phyloP scores from a whole-genome alignment of 2,329 filamentous ascomycete genomes.

The Penicillium sclerotigenum region DNA sequence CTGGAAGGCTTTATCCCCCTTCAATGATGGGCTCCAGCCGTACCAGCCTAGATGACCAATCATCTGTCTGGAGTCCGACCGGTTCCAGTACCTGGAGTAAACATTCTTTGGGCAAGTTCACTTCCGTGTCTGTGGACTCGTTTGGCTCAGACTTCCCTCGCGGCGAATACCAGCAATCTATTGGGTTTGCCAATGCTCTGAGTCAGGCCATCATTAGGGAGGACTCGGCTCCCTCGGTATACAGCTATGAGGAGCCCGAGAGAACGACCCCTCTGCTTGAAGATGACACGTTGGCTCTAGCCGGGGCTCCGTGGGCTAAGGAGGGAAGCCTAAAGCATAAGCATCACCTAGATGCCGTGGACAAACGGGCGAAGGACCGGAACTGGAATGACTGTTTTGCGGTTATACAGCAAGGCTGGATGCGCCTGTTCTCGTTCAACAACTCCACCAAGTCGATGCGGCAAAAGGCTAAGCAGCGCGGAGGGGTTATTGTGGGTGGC shows the following conservation, averaged over 20 bases:
- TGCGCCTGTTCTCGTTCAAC: slow-evolving; percentile 91
- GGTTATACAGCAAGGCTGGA: slow-evolving; percentile 89
- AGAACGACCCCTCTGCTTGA: slow-evolving; percentile 69
- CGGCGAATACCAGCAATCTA: slow-evolving; percentile 88
- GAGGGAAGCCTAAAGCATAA: slow-evolving; percentile 96
- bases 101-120: slow-evolving; percentile 84
- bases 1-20: slow-evolving; percentile 66
- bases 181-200: slow-evolving; percentile 94
- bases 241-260: slow-evolving; percentile 58
- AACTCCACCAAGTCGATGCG: slow-evolving; percentile 67
- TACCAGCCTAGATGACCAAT: slow-evolving; percentile 88
- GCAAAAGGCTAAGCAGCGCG: slow-evolving; percentile 59
- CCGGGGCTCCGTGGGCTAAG: slow-evolving; percentile 96
- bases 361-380: slow-evolving; percentile 89
- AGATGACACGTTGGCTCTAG: slow-evolving; percentile 86
- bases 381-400: slow-evolving; percentile 96
- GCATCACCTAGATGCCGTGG: slow-evolving; percentile 85
- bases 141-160: slow-evolving; percentile 72
- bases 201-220: slow-evolving; percentile 96
- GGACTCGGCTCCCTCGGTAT: slow-evolving; percentile 53
- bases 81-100: slow-evolving; percentile 94
- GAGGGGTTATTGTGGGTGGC: slow-evolving; percentile 75
- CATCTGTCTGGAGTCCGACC: slow-evolving; percentile 87
- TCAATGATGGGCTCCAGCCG: slow-evolving; percentile 85
- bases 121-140: slow-evolving; percentile 88